These are phyloP conservation scores for Trypanosoma scelopori DNA, from an alignment of 208 protist species.

Conservation along the genomic window DNA sequence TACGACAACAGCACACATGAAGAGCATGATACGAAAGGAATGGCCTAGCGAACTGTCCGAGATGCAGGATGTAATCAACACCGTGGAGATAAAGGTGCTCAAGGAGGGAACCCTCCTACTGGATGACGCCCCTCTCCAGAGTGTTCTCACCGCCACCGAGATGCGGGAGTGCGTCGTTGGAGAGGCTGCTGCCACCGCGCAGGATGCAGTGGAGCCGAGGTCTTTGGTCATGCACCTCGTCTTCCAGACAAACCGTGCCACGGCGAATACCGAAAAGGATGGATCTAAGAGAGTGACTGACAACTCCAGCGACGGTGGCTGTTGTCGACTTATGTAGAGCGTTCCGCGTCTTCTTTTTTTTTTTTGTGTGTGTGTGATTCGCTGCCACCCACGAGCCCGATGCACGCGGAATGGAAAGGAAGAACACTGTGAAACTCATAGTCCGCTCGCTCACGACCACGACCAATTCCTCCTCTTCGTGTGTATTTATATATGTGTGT, in stretches of 20 bases:
- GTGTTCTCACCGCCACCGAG: constrained; percentile 39
- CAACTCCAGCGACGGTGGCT: constrained; percentile 22
- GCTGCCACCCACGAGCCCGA: neutral
- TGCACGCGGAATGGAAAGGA: neutral
- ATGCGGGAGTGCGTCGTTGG: constrained; percentile 31
- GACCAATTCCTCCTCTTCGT: neutral
- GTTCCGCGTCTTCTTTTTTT: neutral
- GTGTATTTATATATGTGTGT: constrained; percentile 4
- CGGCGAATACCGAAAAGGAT: constrained; percentile 4
- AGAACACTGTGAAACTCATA: neutral
- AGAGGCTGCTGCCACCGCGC: constrained; percentile 4
- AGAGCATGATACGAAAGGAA: constrained; percentile 44
- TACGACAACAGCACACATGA: constrained; percentile 51
- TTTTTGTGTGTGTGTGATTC: neutral
- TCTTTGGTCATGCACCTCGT: constrained; percentile 66
- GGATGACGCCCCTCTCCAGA: constrained; percentile 35
- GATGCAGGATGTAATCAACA: constrained; percentile 43
- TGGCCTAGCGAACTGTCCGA: constrained; percentile 65
- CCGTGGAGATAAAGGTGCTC: constrained; percentile 48
- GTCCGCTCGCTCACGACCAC: too few relatives aligned
- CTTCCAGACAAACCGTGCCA: constrained; percentile 16
- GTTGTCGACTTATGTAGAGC: constrained; percentile 47
- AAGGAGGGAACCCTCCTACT: constrained; percentile 61
- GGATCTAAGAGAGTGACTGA: neutral
- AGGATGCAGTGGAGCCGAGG: constrained; percentile 33